Evolutionary conservation across 2,329 filamentous ascomycete species (phyloP), one percentile per base, ranked within the genome.

Genomic region (Phoma sp.): DNA sequence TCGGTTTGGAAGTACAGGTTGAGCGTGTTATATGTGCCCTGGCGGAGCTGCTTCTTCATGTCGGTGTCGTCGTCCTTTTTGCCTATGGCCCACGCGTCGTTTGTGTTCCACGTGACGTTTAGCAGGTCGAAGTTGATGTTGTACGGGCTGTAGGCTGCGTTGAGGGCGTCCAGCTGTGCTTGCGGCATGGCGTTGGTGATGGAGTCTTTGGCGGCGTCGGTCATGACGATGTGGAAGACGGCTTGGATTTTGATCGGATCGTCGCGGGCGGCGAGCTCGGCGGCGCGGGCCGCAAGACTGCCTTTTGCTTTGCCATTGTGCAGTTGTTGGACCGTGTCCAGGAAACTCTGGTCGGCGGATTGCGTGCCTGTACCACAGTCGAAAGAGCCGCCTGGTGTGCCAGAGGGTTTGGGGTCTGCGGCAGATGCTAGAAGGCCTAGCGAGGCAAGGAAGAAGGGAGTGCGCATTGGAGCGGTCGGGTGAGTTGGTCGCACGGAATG

Each of bases 1-100:
- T 85, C 77, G 29, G 81, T 82, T 69, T 85, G 82, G 74, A 85
- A 86, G 74, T 85, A 86, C 55, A 87, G 74, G 69, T 87, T 87
- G 32, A 86, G 76, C 1, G 80, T 78, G 35, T 64, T 58, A 71
- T 87, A 87, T 35, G 69, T 80, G 46, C 84, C 84, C 54, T 78
- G 73, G 21, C 83, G 82, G 2, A 86, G 79, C 2, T 79, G 70
- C 22, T 71, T 67, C 69, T 86, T 86, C 81, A 85, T 83, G 12
- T 53, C 62, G 56, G 82, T 81, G 41, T 79, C 66, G 60, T 81
- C 80, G 64, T 80, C 78, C 22, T 69, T 69, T 31, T 74, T 76
- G 48, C 74, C 78, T 17, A 75, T 66, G 29, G 84, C 83, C 84
- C 84, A 86, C 40, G 73, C 74, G 61, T 84, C 79, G 72, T 85